phyloP scores from a whole-genome alignment of 495 filamentous ascomycete genomes.

The Neurospora sp. region DNA sequence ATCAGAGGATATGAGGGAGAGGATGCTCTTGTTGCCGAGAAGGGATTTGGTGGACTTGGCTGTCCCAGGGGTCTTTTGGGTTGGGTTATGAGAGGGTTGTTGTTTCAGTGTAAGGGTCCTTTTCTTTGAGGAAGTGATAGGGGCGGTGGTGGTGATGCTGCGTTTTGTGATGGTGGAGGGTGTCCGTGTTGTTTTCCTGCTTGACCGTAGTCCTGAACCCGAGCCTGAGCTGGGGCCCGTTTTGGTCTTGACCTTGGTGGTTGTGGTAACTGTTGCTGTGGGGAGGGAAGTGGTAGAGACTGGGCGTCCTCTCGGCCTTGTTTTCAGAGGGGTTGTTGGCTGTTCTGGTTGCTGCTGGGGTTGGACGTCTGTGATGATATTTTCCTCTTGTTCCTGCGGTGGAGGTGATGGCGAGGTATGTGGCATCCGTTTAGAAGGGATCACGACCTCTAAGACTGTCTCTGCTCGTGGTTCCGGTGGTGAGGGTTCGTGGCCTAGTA shows the following conservation, averaged over 20 bases:
- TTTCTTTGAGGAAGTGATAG: background rate
- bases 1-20: slow-evolving; percentile 2
- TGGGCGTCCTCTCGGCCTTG: background rate
- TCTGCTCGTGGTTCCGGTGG: background rate
- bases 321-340: background rate
- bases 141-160: background rate
- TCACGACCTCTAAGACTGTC: background rate
- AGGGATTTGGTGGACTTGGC: slow-evolving; percentile 8
- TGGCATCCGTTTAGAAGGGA: background rate
- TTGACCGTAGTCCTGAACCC: background rate
- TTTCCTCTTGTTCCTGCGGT: background rate
- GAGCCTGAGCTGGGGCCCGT: background rate
- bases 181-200: background rate
- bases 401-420: background rate
- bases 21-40: slow-evolving; percentile 12
- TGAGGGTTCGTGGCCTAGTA: background rate
- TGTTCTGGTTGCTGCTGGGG: background rate
- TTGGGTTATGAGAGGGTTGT: background rate
- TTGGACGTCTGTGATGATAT: background rate
- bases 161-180: background rate
- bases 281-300: background rate
- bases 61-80: background rate
- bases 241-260: background rate
- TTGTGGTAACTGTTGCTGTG: background rate
- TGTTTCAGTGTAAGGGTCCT: background rate